Conservation (phyloP, 768 basidiomycete species). For the Gautieria morchelliformis region DNA sequence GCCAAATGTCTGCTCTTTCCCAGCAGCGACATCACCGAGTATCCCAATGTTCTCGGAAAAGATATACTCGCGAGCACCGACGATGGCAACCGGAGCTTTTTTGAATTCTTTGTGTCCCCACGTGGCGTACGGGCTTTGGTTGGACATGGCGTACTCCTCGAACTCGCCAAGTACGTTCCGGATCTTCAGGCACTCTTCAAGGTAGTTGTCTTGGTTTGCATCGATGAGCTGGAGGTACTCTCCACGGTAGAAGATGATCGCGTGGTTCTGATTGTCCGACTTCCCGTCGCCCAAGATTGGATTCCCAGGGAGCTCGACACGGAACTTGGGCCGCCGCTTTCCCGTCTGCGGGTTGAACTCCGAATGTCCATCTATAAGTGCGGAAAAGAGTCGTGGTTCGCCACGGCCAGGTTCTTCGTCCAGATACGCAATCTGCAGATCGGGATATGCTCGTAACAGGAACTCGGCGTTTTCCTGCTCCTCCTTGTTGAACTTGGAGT, state of each 20-base stretch:
- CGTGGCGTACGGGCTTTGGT: constrained; percentile 85
- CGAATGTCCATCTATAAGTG: constrained; percentile 95
- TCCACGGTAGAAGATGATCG: constrained; percentile 98
- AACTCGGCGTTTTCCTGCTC: constrained; percentile 99
- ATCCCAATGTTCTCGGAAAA: constrained; percentile 99
- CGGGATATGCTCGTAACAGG: constrained; percentile 92
- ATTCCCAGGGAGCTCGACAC: constrained; percentile 96
- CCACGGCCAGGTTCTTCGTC: constrained; percentile 93
- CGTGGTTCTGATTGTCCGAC: constrained; percentile 99
- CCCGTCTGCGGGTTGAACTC: constrained; percentile 89
- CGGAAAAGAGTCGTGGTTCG: constrained; percentile 90
- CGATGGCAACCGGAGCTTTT: constrained; percentile 86
- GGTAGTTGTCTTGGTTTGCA: constrained; percentile 99
- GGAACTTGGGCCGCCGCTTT: constrained; percentile 89
- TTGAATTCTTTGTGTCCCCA: constrained; percentile 86
- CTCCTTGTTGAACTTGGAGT: constrained; percentile 99
- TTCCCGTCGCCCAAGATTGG: constrained; percentile 99
- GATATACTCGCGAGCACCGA: constrained; percentile 98
- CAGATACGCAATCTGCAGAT: constrained; percentile 95
- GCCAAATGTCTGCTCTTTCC: constrained; percentile 99
- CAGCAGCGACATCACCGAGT: constrained; percentile 94
- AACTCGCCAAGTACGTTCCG: constrained; percentile 97
- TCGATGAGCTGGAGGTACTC: constrained; percentile 99
- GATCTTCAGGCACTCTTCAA: constrained; percentile 99
- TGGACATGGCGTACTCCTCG: constrained; percentile 81